These are phyloP conservation scores for Trametes cinnabarina DNA, from an alignment of 768 basidiomycete genomes.

Conservation along the genomic window DNA sequence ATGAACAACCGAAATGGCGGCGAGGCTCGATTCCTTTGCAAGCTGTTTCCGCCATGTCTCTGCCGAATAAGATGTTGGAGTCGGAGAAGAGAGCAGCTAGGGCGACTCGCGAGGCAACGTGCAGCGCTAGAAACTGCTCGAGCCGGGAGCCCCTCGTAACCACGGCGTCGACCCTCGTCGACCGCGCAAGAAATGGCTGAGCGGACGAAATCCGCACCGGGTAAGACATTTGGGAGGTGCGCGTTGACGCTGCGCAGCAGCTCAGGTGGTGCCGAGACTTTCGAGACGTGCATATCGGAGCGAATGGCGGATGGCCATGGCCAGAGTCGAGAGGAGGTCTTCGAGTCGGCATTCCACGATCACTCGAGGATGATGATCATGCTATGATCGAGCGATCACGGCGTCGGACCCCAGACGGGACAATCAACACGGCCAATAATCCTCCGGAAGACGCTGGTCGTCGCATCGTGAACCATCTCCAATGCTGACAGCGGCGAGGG, in stretches of 20 bases:
- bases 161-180: conserved; percentile 10
- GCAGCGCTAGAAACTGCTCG: background rate
- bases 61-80: background rate
- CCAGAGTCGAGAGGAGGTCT: background rate
- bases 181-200: conserved; percentile 2
- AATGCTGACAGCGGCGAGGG: no score
- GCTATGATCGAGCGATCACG: conserved; percentile 2
- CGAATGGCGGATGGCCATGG: background rate
- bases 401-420: conserved; percentile 9
- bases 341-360: conserved; percentile 13
- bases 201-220: background rate
- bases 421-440: background rate
- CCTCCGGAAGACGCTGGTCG: background rate
- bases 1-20: conserved; percentile 12
- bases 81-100: background rate
- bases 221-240: conserved; percentile 6
- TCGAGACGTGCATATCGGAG: background rate
- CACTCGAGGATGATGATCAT: conserved; percentile 5
- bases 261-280: conserved; percentile 6
- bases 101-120: background rate
- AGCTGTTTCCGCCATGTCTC: background rate
- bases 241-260: conserved; percentile 9
- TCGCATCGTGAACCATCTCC: background rate
- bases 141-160: conserved; percentile 20
- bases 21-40: background rate